phyloP scores from a whole-genome alignment of 805 yeast genomes.

The Wickerhamiella parazyma region DNA sequence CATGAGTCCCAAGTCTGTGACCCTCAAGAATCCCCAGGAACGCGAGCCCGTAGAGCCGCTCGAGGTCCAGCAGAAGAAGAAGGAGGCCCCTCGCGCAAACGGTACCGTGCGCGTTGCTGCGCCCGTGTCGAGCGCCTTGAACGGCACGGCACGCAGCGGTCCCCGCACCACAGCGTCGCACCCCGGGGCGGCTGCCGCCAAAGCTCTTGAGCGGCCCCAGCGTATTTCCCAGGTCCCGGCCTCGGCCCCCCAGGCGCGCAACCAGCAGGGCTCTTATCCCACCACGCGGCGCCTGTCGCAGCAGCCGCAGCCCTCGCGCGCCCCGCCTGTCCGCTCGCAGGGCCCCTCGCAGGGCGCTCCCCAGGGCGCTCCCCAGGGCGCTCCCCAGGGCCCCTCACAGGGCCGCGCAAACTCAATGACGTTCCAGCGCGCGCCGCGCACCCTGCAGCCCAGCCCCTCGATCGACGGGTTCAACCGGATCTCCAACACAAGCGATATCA shows the following conservation, averaged over 20 bases:
- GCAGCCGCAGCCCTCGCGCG: not conserved
- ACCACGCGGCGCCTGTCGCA: not conserved
- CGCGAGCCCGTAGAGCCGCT: not conserved
- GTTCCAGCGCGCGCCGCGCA: not conserved
- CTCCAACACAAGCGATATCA: constrained; percentile 1
- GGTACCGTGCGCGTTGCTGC: too few relatives aligned
- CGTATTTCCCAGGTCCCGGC: not conserved
- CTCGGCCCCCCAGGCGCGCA: not conserved
- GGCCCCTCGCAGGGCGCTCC: too few relatives aligned
- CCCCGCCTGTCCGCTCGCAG: not conserved
- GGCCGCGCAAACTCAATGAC: not conserved
- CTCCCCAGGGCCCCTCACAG: not conserved
- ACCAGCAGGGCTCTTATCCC: too few relatives aligned
- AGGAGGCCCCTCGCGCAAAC: too few relatives aligned
- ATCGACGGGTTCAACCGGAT: constrained; percentile 7
- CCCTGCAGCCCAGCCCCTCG: constrained; percentile 8
- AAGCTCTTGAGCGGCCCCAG: not conserved
- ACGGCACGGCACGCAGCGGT: too few relatives aligned
- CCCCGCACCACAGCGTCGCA: too few relatives aligned
- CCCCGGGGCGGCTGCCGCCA: too few relatives aligned
- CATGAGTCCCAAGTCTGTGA: not conserved
- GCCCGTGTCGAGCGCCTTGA: too few relatives aligned
- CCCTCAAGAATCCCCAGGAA: not conserved
- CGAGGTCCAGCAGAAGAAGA: not conserved
- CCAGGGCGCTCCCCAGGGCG: too few relatives aligned